Conservation (phyloP, 306 rosid species). For the Sicyos edulis region DNA sequence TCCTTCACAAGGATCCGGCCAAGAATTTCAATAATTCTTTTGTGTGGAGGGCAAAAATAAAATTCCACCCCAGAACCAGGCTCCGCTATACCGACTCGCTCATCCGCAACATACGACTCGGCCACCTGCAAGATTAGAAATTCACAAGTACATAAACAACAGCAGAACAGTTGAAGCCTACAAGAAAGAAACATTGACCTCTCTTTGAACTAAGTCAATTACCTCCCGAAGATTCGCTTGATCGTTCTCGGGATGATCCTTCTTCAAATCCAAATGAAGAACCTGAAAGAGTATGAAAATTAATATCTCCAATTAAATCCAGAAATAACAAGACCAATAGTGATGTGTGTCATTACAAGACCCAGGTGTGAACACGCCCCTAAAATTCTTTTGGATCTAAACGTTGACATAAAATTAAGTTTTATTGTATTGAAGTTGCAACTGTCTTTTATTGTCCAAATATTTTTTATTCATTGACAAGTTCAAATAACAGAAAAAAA, state of each 20-base stretch:
- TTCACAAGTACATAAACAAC: not conserved
- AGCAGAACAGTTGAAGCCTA: not conserved
- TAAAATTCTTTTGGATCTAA: not conserved
- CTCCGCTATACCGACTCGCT: constrained; percentile 90
- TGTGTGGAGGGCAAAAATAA: constrained; percentile 87
- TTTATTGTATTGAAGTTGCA: not conserved
- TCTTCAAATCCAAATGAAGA: constrained; percentile 61
- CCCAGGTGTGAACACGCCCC: not conserved
- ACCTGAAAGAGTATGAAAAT: constrained; percentile 41
- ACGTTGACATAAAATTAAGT: not conserved
- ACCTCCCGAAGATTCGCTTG: constrained; percentile 63
- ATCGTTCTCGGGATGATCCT: constrained; percentile 36
- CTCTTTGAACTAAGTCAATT: not conserved
- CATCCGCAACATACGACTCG: constrained; percentile 67
- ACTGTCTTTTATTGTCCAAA: not conserved
- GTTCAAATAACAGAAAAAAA: not conserved
- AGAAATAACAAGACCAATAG: not conserved
- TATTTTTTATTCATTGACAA: not conserved
- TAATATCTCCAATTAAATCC: not conserved
- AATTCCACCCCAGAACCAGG: constrained; percentile 77
- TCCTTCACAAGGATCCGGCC: constrained; percentile 65
- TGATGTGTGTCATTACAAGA: not conserved
- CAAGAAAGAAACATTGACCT: not conserved
- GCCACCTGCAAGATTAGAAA: constrained; percentile 44
- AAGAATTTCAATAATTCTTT: constrained; percentile 69